Evolutionary conservation across 75 land plant genomes (phyloP).

Genomic region (Larix kaempferi): DNA sequence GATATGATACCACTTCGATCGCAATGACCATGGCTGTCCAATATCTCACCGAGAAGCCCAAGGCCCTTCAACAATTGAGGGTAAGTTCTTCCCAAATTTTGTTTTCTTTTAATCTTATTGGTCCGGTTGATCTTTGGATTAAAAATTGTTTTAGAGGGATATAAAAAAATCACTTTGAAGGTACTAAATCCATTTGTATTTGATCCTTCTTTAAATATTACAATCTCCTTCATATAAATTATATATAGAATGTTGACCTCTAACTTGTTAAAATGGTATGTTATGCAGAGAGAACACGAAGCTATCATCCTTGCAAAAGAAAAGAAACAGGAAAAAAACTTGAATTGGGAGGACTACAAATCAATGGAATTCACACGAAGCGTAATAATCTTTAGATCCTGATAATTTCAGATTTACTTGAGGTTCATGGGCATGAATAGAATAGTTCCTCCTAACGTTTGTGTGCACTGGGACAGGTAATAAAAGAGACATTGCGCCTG

Average conservation of each 20-base stretch:
- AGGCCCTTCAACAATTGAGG: slow-evolving; percentile 15
- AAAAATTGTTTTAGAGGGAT: too few species aligned
- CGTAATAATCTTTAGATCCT: neutral
- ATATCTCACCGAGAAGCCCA: slow-evolving; percentile 20
- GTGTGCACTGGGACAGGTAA: slow-evolving; percentile 18
- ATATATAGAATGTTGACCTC: too few species aligned
- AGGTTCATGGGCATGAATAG: too few species aligned
- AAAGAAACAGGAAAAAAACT: neutral
- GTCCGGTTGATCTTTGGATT: too few species aligned
- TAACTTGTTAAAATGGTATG: neutral
- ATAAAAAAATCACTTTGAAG: neutral
- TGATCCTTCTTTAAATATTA: too few species aligned
- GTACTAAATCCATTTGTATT: too few species aligned
- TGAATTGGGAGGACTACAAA: slow-evolving; percentile 11
- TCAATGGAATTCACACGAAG: slow-evolving; percentile 23
- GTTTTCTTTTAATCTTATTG: too few species aligned
- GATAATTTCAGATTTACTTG: neutral
- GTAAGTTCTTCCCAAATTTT: slow-evolving; percentile 8
- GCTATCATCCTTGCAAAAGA: neutral
- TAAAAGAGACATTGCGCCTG: slow-evolving; percentile 34
- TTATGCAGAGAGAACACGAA: slow-evolving; percentile 4
- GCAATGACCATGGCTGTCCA: slow-evolving; percentile 29
- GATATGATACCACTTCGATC: slow-evolving; percentile 30
- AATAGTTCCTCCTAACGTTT: too few species aligned
- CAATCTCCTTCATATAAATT: neutral